Evolutionary conservation across 805 yeast genomes (phyloP).

Genomic region (Ogataea methylovora): DNA sequence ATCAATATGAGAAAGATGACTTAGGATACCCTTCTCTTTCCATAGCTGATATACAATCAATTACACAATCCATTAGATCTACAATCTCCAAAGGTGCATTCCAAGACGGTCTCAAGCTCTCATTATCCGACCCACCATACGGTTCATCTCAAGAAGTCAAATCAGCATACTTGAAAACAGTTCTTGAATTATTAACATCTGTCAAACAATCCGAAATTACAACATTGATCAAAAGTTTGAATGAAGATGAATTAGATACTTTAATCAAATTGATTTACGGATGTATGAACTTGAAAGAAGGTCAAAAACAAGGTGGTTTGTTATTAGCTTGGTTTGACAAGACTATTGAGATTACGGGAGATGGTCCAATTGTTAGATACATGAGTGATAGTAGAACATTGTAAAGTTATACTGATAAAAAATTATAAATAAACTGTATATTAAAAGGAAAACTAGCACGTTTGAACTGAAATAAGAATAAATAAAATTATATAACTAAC

Average conservation of each 20-base stretch:
- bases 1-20: constrained; percentile 27
- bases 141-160: constrained; percentile 60
- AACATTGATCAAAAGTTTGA: constrained; percentile 49
- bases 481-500: background rate
- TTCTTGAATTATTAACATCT: constrained; percentile 65
- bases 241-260: constrained; percentile 61
- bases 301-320: constrained; percentile 81
- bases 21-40: constrained; percentile 33
- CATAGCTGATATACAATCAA: constrained; percentile 45
- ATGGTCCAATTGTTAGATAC: constrained; percentile 82
- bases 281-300: constrained; percentile 71
- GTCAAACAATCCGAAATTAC: constrained; percentile 64
- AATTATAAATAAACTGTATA: background rate
- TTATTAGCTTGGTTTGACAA: constrained; percentile 90
- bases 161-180: constrained; percentile 41
- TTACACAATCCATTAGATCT: constrained; percentile 51
- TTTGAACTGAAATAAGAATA: background rate
- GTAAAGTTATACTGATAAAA: constrained; percentile 17
- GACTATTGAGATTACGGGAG: constrained; percentile 75
- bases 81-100: constrained; percentile 67
- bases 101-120: constrained; percentile 53
- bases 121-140: constrained; percentile 75
- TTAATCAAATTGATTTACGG: constrained; percentile 80
- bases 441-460: background rate
- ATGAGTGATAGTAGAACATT: constrained; percentile 81